These are phyloP conservation scores for Pelargonium cotyledonis DNA, from an alignment of 441 rosid species.

Conservation along the genomic window DNA sequence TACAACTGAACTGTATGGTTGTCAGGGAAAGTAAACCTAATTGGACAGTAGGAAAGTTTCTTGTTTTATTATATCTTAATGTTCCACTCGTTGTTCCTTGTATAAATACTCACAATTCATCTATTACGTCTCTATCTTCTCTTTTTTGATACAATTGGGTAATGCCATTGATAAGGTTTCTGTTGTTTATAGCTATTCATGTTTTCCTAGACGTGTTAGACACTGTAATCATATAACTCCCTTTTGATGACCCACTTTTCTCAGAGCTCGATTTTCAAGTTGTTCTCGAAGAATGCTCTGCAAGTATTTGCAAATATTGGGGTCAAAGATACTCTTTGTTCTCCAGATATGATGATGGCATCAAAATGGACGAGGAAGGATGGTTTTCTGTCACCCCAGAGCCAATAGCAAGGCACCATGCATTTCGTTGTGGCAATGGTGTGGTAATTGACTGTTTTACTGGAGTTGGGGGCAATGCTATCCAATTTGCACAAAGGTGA, in stretches of 20 bases:
- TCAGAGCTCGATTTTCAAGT: constrained; percentile 43
- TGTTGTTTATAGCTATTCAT: constrained; percentile 7
- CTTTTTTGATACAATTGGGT: not conserved
- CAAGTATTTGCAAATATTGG: constrained; percentile 65
- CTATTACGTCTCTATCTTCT: not conserved
- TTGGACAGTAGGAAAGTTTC: not conserved
- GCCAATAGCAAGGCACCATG: constrained; percentile 75
- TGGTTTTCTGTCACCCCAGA: constrained; percentile 99
- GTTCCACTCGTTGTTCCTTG: not conserved
- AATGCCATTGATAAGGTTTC: not conserved
- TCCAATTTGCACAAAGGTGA: constrained; percentile 72
- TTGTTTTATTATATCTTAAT: not conserved
- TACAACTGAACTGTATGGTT: not conserved
- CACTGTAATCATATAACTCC: not conserved
- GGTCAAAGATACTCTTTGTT: constrained; percentile 68
- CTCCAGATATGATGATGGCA: constrained; percentile 75
- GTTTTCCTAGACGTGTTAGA: not conserved
- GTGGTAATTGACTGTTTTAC: constrained; percentile 70
- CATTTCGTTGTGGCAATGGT: constrained; percentile 52
- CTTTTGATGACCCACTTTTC: not conserved
- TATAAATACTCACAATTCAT: not conserved
- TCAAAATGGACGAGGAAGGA: constrained; percentile 92
- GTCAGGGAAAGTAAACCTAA: not conserved
- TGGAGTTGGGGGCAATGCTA: constrained; percentile 95
- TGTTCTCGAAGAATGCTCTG: constrained; percentile 33